Conservation (phyloP, 257 asterid species). For the Solanum pennellii region DNA sequence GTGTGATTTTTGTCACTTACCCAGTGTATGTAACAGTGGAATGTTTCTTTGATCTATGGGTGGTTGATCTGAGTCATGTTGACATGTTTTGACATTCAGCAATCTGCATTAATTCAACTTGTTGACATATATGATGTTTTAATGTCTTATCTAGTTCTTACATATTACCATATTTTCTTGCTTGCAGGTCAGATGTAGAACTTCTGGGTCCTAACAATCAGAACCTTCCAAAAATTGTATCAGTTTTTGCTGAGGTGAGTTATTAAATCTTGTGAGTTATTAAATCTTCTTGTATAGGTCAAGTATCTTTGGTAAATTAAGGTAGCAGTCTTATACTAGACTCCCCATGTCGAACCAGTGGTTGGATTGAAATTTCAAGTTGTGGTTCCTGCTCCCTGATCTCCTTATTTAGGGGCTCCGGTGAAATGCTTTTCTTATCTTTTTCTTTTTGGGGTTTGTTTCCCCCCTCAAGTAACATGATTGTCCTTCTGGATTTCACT, state of each 20-base stretch:
- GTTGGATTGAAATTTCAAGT: neutral
- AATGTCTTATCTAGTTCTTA: neutral
- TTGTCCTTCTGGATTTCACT: neutral
- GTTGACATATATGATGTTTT: neutral
- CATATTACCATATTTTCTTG: neutral
- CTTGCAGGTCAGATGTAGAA: constrained; percentile 74
- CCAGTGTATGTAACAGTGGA: neutral
- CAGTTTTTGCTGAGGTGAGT: constrained; percentile 95
- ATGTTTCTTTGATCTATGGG: neutral
- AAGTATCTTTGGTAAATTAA: neutral
- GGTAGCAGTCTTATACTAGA: neutral
- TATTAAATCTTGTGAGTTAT: constrained; percentile 25
- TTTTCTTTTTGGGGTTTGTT: neutral
- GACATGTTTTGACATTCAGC: neutral
- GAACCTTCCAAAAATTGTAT: constrained; percentile 83
- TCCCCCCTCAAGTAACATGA: neutral
- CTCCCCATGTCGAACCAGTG: neutral
- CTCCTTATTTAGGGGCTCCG: neutral
- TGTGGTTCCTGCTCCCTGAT: neutral
- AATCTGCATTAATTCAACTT: neutral
- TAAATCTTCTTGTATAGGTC: neutral
- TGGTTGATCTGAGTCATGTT: neutral
- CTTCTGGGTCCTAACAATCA: constrained; percentile 93
- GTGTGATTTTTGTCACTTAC: neutral
- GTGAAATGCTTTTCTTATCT: neutral